Percentiles rank a stretch among this genome's conserved stretches.
Conservation (phyloP, 164 flowering plant genomes). For the Akebia trifoliata region DNA sequence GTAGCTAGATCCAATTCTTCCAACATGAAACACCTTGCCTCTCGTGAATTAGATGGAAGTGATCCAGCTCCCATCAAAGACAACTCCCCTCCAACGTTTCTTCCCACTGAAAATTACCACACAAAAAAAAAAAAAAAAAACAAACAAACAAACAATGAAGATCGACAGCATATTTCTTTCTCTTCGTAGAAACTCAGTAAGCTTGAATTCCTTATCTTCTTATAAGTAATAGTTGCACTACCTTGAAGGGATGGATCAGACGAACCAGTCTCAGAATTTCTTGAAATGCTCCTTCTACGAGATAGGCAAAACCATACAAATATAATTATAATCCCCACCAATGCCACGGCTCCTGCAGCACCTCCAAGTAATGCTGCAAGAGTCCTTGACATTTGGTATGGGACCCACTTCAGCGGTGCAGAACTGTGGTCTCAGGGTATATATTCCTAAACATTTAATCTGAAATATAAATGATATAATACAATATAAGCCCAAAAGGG, state of each 20-base stretch:
- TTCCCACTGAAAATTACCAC: constrained; percentile 38
- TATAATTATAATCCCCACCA: constrained; percentile 50
- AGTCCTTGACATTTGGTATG: constrained; percentile 74
- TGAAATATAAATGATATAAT: constrained; percentile 18
- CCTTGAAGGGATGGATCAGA: constrained; percentile 83
- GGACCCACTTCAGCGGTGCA: constrained; percentile 38
- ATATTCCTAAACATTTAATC: constrained; percentile 36
- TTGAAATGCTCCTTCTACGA: constrained; percentile 43
- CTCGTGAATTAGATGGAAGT: constrained; percentile 30
- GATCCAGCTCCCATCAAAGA: constrained; percentile 23
- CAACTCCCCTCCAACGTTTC: constrained; percentile 52
- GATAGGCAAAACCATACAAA: constrained; percentile 57
- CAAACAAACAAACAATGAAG: constrained; percentile 1
- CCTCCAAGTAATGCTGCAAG: constrained; percentile 91
- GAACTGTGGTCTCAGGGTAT: constrained; percentile 19
- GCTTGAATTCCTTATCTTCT: not conserved
- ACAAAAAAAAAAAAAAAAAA: too few species aligned
- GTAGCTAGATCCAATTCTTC: constrained; percentile 74
- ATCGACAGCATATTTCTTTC: not conserved
- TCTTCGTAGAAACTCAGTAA: not conserved
- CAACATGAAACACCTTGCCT: constrained; percentile 58
- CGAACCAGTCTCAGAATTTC: constrained; percentile 86
- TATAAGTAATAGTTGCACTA: constrained; percentile 12
- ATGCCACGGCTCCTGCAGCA: constrained; percentile 93
- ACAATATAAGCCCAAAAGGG: constrained; percentile 11